Evolutionary conservation across 805 yeast species (phyloP).

Genomic region (Candida anglica): DNA sequence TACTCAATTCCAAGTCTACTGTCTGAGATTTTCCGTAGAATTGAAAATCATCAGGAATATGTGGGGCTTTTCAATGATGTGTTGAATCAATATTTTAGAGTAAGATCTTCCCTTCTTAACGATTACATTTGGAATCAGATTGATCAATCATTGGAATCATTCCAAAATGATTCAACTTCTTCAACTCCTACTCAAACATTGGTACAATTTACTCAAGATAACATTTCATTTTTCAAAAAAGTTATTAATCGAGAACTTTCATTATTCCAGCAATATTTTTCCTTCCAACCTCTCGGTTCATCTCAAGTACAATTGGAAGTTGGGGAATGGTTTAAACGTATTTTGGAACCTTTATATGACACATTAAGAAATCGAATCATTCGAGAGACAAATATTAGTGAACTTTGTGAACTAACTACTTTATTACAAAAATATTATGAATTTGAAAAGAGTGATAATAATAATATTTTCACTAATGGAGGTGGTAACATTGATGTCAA

Average conservation of each 20-base stretch:
- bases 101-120: constrained; percentile 48
- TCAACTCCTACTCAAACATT: constrained; percentile 25
- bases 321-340: constrained; percentile 54
- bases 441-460: constrained; percentile 53
- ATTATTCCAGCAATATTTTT: constrained; percentile 54
- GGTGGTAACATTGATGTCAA: constrained; percentile 26
- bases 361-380: constrained; percentile 60
- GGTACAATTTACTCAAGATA: constrained; percentile 59
- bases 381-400: constrained; percentile 63
- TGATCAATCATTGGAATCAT: constrained; percentile 11
- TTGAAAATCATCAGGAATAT: constrained; percentile 47
- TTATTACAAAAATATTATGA: constrained; percentile 66
- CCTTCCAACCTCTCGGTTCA: background rate
- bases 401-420: constrained; percentile 71
- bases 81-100: constrained; percentile 55
- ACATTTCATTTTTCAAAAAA: constrained; percentile 56
- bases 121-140: constrained; percentile 35
- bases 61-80: constrained; percentile 67
- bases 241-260: constrained; percentile 58
- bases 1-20: constrained; percentile 28
- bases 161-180: constrained; percentile 4
- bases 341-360: constrained; percentile 79
- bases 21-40: constrained; percentile 33
- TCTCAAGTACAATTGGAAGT: constrained; percentile 22
- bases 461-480: constrained; percentile 12